Base-by-base conservation (phyloP, 208 protist genomes). In the Wallacemonas rigidus region DNA sequence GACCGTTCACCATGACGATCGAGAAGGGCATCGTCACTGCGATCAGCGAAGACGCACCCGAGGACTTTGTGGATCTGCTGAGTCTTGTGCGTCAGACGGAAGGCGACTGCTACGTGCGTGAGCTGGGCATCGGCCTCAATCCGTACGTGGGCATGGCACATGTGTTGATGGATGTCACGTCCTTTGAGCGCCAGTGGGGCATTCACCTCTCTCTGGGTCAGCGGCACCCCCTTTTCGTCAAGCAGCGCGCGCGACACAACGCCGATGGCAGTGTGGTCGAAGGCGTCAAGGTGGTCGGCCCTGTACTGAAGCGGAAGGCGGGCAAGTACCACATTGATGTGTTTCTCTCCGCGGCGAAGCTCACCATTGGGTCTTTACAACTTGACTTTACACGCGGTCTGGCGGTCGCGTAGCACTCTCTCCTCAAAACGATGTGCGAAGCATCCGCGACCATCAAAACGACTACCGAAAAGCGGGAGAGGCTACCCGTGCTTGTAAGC, bases 261-360 rank as follows among this genome's bases (percentile, higher is more conserved):
- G 75, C 78, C 8, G 88, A 95, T 51, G 87, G 87, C 40, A 83
- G 72, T 4, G 74, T 87, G 41, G 83, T 75, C 14, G 69, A 67
- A 0, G 83, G 67, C 12, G 85, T 95, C 60, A 40, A 55, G 11
- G 80, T 95, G 43, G 82, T 75, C 8, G 88, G 88, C 5, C 89
- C 87, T 15, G 86, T 94, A 74, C 71, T 94, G 71, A 93, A 93
- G 80, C 88, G 91, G 44, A 94, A 92, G 55, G 85, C 85, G 6
- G 91, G 91, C 38, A 96, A 94, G 77, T 96, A 91, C 71, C 91
- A 96, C 82, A 93, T 96, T 57, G 91, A 96, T 74, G 88, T 96
- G 38, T 96, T 96, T 64, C 58, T 96, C 53, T 83, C 92, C 62
- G 88, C 86, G 1, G 79, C 81, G 40, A 60, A 77, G 65, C 74